phyloP scores from a whole-genome alignment of 2,329 filamentous ascomycete genomes.

The Trichoderma arundinaceum region DNA sequence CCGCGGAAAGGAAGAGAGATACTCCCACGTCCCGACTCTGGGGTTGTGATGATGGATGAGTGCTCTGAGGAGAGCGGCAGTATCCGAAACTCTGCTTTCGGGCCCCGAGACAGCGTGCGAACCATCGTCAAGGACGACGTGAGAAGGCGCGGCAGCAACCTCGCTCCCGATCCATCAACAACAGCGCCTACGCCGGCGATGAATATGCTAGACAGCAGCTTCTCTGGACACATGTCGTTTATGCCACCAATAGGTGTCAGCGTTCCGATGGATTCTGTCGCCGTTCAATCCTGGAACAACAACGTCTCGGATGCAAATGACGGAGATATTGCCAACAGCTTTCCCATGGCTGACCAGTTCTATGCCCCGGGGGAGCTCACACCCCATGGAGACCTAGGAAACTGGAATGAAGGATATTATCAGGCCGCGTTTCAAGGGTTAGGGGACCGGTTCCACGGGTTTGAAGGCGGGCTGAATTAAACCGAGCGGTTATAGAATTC shows the following conservation, averaged over 20 bases:
- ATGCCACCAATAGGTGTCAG: constrained; percentile 35
- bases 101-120: constrained; percentile 42
- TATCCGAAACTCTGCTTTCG: constrained; percentile 34
- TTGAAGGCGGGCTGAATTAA: constrained; percentile 10
- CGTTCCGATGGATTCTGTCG: constrained; percentile 27
- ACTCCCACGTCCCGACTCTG: constrained; percentile 46
- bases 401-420: constrained; percentile 35
- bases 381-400: constrained; percentile 38
- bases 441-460: constrained; percentile 37
- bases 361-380: constrained; percentile 34
- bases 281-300: constrained; percentile 43
- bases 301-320: constrained; percentile 38
- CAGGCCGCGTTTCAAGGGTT: constrained; percentile 35
- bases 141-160: constrained; percentile 37
- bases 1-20: constrained; percentile 39
- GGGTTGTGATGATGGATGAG: constrained; percentile 48
- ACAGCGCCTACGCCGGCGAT: constrained; percentile 34
- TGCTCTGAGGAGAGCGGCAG: constrained; percentile 48
- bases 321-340: constrained; percentile 33
- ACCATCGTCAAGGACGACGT: constrained; percentile 39
- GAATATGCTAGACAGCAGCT: constrained; percentile 29
- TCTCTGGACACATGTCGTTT: constrained; percentile 35
- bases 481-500: neutral
- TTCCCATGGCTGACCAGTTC: constrained; percentile 38
- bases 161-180: constrained; percentile 36